Conservation (phyloP, 108 stramenopile species). For the Conticribra weissflogii region DNA sequence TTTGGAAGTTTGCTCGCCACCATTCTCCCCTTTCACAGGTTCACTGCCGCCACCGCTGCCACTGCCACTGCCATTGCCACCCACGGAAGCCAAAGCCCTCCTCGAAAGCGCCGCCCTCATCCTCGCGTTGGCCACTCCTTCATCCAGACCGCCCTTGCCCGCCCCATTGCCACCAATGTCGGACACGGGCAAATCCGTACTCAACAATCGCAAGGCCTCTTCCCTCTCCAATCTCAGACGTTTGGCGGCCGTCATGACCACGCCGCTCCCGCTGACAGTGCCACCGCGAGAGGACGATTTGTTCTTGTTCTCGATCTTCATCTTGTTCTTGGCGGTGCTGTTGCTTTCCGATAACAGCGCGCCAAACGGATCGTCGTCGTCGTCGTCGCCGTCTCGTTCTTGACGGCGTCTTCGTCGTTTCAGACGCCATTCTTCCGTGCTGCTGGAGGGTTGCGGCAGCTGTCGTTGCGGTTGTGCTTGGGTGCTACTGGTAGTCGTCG, state of each 20-base stretch:
- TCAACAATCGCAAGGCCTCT: constrained; percentile 40
- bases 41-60: background rate
- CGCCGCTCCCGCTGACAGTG: background rate
- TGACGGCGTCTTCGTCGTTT: background rate
- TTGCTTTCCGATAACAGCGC: too few relatives aligned
- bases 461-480: background rate
- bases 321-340: background rate
- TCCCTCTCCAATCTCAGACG: constrained; percentile 56
- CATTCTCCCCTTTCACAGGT: background rate
- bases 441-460: background rate
- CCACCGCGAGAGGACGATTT: background rate
- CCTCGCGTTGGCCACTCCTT: constrained; percentile 36
- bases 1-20: background rate
- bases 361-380: background rate
- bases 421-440: constrained; percentile 6
- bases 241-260: constrained; percentile 51
- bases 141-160: background rate
- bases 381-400: background rate
- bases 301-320: background rate
- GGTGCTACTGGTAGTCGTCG: too few relatives aligned
- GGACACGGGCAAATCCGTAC: too few relatives aligned
- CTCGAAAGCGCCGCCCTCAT: constrained; percentile 41
- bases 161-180: constrained; percentile 12
- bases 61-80: constrained; percentile 10
- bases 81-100: constrained; percentile 40